phyloP scores from a whole-genome alignment of 371 early-diverging fungal species.

The Mortierella sp. region DNA sequence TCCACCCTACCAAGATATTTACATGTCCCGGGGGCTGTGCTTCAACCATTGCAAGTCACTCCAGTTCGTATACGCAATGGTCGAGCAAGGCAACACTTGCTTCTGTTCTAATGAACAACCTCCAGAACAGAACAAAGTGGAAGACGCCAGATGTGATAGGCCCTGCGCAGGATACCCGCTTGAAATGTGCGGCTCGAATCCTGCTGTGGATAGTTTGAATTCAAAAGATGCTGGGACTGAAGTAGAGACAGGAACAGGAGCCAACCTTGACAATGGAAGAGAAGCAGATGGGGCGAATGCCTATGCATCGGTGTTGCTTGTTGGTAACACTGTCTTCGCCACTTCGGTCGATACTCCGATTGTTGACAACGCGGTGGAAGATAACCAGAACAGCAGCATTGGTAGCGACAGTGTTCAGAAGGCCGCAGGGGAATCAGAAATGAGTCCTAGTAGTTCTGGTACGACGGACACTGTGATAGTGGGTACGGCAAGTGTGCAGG shows the following conservation, averaged over 20 bases:
- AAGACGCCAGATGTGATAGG: conserved; percentile 17
- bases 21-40: conserved; percentile 44
- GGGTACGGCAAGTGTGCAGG: background rate
- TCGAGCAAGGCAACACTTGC: conserved; percentile 16
- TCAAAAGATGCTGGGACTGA: background rate
- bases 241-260: background rate
- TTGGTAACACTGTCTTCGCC: too few relatives aligned
- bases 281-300: background rate
- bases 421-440: too few relatives aligned
- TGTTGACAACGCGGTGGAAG: too few relatives aligned
- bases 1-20: conserved; percentile 24
- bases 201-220: background rate
- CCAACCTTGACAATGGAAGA: background rate
- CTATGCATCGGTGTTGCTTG: too few relatives aligned
- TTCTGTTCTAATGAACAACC: conserved; percentile 23
- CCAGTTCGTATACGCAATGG: conserved; percentile 19
- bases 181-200: conserved; percentile 36
- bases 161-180: conserved; percentile 40
- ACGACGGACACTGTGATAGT: too few relatives aligned
- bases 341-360: too few relatives aligned
- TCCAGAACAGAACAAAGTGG: conserved; percentile 10
- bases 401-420: too few relatives aligned
- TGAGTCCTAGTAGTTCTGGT: too few relatives aligned
- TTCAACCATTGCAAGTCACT: conserved; percentile 19
- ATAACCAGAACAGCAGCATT: too few relatives aligned